phyloP scores from a whole-genome alignment of 495 filamentous ascomycete genomes.

The Pyrenopolyporus hunteri region DNA sequence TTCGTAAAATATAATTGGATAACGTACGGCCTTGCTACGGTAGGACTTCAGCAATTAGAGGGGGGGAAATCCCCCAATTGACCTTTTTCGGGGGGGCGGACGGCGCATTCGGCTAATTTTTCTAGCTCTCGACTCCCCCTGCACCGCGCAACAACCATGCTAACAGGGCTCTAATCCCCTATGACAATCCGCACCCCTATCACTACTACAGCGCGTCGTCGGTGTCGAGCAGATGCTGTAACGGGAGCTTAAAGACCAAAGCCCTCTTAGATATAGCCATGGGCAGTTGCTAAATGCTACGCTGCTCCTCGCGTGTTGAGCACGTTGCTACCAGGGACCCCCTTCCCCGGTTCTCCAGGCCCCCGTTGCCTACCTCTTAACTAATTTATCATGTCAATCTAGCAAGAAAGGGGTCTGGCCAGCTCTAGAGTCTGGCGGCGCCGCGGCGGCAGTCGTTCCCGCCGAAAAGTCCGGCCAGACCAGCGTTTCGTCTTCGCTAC shows the following conservation, averaged over 20 bases:
- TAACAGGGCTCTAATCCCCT: conserved; percentile 1
- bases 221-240: conserved; percentile 2
- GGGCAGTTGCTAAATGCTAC: conserved; percentile 15
- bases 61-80: conserved; percentile 8
- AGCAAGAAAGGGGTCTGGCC: conserved; percentile 30
- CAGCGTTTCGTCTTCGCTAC: conserved; percentile 18
- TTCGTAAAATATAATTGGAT: conserved; percentile 22
- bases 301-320: conserved; percentile 24
- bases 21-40: conserved; percentile 21
- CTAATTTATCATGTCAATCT: conserved; percentile 44
- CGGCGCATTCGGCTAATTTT: conserved; percentile 23
- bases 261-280: not conserved
- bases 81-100: conserved; percentile 11
- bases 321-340: conserved; percentile 34
- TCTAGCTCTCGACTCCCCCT: conserved; percentile 17
- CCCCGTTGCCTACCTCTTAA: not conserved
- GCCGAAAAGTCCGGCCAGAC: conserved; percentile 6
- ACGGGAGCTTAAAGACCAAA: conserved; percentile 2
- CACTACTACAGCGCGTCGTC: not conserved
- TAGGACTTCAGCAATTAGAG: conserved; percentile 18
- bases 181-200: conserved; percentile 2
- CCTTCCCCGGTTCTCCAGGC: conserved; percentile 11
- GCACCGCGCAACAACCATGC: conserved; percentile 29
- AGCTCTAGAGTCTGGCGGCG: conserved; percentile 21
- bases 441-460: conserved; percentile 18